Evolutionary conservation across 306 rosid species (phyloP), one percentile per base, ranked within the genome.

Genomic region (Vigna mungo): DNA sequence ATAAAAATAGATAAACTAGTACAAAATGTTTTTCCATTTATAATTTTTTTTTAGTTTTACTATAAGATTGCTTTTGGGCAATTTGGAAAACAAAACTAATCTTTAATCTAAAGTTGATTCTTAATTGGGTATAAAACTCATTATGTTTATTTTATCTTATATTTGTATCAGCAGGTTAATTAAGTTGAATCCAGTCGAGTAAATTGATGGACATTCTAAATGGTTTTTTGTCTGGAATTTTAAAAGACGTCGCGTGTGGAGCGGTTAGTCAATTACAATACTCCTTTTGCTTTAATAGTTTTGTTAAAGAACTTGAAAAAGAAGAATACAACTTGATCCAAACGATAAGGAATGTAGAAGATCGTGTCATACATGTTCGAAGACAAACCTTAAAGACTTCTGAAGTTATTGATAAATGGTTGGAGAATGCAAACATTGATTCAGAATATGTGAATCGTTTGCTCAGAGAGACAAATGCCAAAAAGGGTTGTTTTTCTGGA

Each of bases 331-430:
- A 23, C 0, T 37, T 79, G 49, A n/a, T 3, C 4, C 16, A 16
- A 15, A 23, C 49, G 18, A 48, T 3, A 52, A 9, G 6, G 0
- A 12, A 27, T 15, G 55, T 79, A 7, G 11, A 71, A 0, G 46
- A 52, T 4, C 39, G 67, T n/a, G 58, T 17, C 17, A 4, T 0
- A 36, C 14, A 12, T 4, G 78, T 39, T 15, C n/a, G 13, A 4
- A 51, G n/a, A 23, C 61, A 71, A 37, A 16, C 78, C 0, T 27
- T 1, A n/a, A 25, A 71, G 36, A 36, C 13, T 48, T n/a, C 18
- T 23, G 41, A 7, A 37, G 48, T 59, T 36, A 11, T 63, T 9
- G 30, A 21, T 4, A 63, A 41, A 15, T 78, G 77, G 82, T 30
- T 78, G 46, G 5, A 48, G 1, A 7, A 34, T 2, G 63, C 77